Evolutionary conservation across 306 rosid genomes (phyloP).

Genomic region (Sesbania bispinosa): DNA sequence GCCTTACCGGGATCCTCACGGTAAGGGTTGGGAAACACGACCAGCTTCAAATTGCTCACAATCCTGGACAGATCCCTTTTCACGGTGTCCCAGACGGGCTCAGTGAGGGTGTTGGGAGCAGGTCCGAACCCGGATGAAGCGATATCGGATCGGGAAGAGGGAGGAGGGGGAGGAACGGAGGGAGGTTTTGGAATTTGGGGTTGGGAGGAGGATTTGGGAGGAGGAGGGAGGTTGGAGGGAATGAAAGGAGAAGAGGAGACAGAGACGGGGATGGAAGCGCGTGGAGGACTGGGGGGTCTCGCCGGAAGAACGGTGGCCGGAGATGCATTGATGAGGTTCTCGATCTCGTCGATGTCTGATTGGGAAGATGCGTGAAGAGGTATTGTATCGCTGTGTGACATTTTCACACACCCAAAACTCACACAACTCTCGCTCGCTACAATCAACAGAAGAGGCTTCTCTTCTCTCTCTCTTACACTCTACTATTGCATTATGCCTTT

Average conservation of each 20-base stretch:
- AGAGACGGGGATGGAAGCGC: constrained; percentile 90
- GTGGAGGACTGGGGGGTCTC: constrained; percentile 67
- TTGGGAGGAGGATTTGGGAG: constrained; percentile 29
- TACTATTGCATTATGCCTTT: not conserved
- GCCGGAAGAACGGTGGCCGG: constrained; percentile 73
- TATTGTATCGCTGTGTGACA: constrained; percentile 87
- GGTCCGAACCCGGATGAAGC: constrained; percentile 67
- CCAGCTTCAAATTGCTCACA: constrained; percentile 88
- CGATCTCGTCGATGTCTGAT: constrained; percentile 99
- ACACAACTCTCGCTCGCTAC: not conserved
- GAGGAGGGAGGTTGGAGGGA: constrained; percentile 31
- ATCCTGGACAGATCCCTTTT: constrained; percentile 94
- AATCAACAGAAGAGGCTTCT: not conserved
- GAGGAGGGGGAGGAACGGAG: constrained; percentile 10
- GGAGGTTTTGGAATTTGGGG: constrained; percentile 3
- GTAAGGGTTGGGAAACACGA: constrained; percentile 90
- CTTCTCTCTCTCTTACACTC: not conserved
- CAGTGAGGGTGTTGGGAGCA: constrained; percentile 76
- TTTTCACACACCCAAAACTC: constrained; percentile 20
- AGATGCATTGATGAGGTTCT: constrained; percentile 75
- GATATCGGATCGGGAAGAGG: constrained; percentile 6
- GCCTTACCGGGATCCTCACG: constrained; percentile 99
- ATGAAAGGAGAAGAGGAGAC: constrained; percentile 49
- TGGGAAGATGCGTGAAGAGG: constrained; percentile 93
- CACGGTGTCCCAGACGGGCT: constrained; percentile 97